Conservation (phyloP, 306 rosid species). For the Medicago ruthenica region DNA sequence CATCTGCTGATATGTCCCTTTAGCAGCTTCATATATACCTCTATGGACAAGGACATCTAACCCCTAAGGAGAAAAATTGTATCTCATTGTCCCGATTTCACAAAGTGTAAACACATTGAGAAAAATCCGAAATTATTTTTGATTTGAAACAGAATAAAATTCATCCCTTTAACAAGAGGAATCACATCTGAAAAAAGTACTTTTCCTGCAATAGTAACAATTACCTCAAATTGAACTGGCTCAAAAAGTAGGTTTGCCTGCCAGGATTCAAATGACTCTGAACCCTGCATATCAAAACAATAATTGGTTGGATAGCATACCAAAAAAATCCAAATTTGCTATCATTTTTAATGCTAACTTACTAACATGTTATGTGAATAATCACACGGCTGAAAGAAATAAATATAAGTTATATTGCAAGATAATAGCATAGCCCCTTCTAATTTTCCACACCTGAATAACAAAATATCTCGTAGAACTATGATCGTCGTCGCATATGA, state of each 20-base stretch:
- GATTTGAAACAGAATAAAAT: not conserved
- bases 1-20: constrained; percentile 90
- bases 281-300: constrained; percentile 61
- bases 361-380: not conserved
- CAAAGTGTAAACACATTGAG: not conserved
- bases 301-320: not conserved
- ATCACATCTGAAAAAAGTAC: not conserved
- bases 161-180: not conserved
- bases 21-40: constrained; percentile 98
- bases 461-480: constrained; percentile 72
- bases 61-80: constrained; percentile 51
- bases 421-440: not conserved
- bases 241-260: constrained; percentile 97
- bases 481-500: constrained; percentile 78
- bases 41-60: constrained; percentile 86
- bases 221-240: constrained; percentile 89
- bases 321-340: not conserved
- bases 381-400: not conserved
- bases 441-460: constrained; percentile 67
- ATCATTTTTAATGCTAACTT: not conserved
- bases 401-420: not conserved
- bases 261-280: constrained; percentile 93
- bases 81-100: constrained; percentile 28
- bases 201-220: not conserved
- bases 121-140: not conserved